Evolutionary conservation across 2,329 filamentous ascomycete species (phyloP).

Genomic region (Cercospora canescens): DNA sequence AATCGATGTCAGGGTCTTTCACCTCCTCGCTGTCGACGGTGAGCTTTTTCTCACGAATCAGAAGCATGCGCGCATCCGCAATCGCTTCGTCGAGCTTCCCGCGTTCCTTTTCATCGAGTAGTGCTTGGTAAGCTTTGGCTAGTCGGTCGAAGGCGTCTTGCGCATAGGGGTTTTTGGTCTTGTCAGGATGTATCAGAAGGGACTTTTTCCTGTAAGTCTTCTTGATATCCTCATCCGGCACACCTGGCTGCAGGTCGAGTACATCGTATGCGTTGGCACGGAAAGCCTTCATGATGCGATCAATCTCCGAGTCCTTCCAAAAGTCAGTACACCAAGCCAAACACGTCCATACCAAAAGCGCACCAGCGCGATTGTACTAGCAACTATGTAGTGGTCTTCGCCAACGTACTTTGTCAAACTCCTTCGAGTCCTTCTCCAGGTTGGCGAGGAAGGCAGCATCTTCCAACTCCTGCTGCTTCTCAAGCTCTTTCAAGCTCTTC

Average conservation of each 20-base stretch:
- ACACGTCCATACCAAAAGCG: not conserved
- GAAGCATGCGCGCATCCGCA: conserved; percentile 88
- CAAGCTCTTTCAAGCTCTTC: conserved; percentile 32
- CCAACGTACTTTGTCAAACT: conserved; percentile 75
- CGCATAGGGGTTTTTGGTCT: conserved; percentile 85
- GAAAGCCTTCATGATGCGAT: conserved; percentile 90
- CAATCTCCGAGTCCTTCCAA: conserved; percentile 84
- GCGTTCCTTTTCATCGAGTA: conserved; percentile 93
- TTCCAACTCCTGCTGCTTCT: conserved; percentile 34
- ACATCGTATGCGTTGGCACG: conserved; percentile 85
- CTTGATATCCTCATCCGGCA: conserved; percentile 96
- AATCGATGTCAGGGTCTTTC: conserved; percentile 69
- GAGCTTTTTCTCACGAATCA: conserved; percentile 93
- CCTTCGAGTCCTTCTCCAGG: conserved; percentile 81
- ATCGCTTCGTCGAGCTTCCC: conserved; percentile 88
- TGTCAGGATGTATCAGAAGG: conserved; percentile 98
- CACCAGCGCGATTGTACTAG: not conserved
- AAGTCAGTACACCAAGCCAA: not conserved
- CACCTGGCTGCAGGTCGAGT: conserved; percentile 90
- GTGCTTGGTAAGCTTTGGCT: conserved; percentile 87
- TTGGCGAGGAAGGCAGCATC: conserved; percentile 77
- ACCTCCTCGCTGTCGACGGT: conserved; percentile 85
- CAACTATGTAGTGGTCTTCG: not conserved
- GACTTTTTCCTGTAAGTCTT: conserved; percentile 92
- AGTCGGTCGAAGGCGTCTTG: conserved; percentile 96